Conservation (phyloP, 257 asterid genomes). For the Linderniella brevidens region DNA sequence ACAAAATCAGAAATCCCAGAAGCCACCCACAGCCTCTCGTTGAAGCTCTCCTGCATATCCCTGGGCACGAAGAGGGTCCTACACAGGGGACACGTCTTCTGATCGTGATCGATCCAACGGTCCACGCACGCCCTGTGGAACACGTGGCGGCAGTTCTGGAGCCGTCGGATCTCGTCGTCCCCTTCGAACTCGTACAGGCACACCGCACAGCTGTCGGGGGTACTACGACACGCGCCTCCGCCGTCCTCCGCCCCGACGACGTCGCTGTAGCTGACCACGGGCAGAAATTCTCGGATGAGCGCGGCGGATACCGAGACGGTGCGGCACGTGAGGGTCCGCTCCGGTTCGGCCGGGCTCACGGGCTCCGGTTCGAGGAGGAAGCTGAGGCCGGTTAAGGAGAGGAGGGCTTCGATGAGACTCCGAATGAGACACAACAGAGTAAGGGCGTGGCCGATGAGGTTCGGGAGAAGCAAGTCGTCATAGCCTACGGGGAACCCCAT, state of each 20-base stretch:
- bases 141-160: slow-evolving; percentile 41
- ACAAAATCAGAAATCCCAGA: slow-evolving; percentile 38
- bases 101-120: slow-evolving; percentile 77
- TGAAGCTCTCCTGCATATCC: slow-evolving; percentile 49
- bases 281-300: slow-evolving; percentile 39
- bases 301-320: slow-evolving; percentile 27
- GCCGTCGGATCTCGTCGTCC: slow-evolving; percentile 51
- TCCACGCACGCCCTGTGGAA: slow-evolving; percentile 48
- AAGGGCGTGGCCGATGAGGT: slow-evolving; percentile 22
- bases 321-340: neutral
- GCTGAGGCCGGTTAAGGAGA: slow-evolving; percentile 22
- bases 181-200: slow-evolving; percentile 35
- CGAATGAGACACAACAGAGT: slow-evolving; percentile 29
- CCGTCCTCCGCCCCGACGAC: slow-evolving; percentile 10
- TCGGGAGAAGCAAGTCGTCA: slow-evolving; percentile 39
- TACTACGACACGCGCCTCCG: slow-evolving; percentile 4
- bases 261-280: slow-evolving; percentile 37
- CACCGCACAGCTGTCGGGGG: slow-evolving; percentile 45
- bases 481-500: slow-evolving; percentile 67
- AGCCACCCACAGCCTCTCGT: slow-evolving; percentile 48
- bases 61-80: slow-evolving; percentile 39
- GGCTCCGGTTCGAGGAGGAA: slow-evolving; percentile 23
- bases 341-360: slow-evolving; percentile 6
- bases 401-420: slow-evolving; percentile 10
- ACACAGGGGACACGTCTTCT: slow-evolving; percentile 65